Conservation (phyloP, 2,329 filamentous ascomycete species). For the Alternaria burnsii region DNA sequence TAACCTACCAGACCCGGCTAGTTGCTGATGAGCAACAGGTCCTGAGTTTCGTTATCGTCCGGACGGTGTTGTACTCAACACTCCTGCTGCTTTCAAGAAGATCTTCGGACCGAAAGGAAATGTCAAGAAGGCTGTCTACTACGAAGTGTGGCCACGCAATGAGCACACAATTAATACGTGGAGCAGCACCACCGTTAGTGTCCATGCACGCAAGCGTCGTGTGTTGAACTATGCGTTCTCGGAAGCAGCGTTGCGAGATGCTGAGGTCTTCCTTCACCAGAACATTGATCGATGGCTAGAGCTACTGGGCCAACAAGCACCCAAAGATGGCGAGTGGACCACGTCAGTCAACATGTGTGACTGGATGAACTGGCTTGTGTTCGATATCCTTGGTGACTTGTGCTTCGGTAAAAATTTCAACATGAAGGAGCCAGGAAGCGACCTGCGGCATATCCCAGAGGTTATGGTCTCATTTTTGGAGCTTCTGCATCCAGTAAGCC, state of each 20-base stretch:
- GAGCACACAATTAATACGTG: slow-evolving; percentile 50
- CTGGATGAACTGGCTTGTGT: slow-evolving; percentile 49
- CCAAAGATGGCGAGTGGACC: slow-evolving; percentile 22
- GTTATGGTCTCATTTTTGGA: slow-evolving; percentile 31
- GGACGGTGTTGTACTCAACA: slow-evolving; percentile 78
- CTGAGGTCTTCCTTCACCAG: slow-evolving; percentile 51
- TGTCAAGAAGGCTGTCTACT: slow-evolving; percentile 56
- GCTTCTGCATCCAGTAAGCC: slow-evolving; percentile 27
- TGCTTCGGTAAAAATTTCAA: slow-evolving; percentile 50
- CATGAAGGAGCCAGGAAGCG: slow-evolving; percentile 39
- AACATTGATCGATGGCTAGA: slow-evolving; percentile 38
- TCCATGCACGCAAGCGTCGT: slow-evolving; percentile 51
- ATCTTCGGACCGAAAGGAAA: slow-evolving; percentile 57
- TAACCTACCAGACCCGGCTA: neutral
- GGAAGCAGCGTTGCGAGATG: slow-evolving; percentile 48
- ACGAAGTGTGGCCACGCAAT: slow-evolving; percentile 52
- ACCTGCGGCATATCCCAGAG: slow-evolving; percentile 31
- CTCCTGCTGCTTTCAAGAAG: slow-evolving; percentile 57
- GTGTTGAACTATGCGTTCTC: slow-evolving; percentile 54
- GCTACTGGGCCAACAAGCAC: slow-evolving; percentile 20
- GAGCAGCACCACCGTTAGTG: slow-evolving; percentile 37
- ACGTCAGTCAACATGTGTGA: slow-evolving; percentile 27
- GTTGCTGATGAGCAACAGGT: slow-evolving; percentile 5
- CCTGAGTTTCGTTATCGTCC: slow-evolving; percentile 71
- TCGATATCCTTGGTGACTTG: slow-evolving; percentile 58